Percentiles rank a stretch among this genome's conserved stretches.
Conservation (phyloP, 2,329 filamentous ascomycete genomes). For the Claviceps pazoutovae region DNA sequence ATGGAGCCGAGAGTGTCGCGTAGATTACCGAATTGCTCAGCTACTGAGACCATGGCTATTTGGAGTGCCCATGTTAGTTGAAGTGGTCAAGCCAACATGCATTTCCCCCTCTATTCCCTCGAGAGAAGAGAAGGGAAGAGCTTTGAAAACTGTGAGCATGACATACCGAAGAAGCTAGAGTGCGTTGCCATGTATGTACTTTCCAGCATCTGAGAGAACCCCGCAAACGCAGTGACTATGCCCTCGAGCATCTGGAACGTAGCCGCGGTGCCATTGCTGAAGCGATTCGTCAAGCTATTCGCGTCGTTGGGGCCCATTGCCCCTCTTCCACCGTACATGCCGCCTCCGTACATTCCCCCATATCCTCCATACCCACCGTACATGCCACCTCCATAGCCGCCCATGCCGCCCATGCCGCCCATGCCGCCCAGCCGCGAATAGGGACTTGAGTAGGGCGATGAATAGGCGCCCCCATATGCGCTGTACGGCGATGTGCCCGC, state of each 20-base stretch:
- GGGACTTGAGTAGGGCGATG: slow-evolving; percentile 25
- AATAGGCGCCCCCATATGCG: slow-evolving; percentile 25
- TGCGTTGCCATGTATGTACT: slow-evolving; percentile 99
- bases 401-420: slow-evolving; percentile 23
- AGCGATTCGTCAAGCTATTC: slow-evolving; percentile 87
- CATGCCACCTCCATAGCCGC: slow-evolving; percentile 25
- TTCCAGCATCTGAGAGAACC: slow-evolving; percentile 97
- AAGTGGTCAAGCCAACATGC: too few species aligned
- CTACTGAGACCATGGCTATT: slow-evolving; percentile 90
- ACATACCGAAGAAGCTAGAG: slow-evolving; percentile 90
- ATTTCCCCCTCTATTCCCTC: not conserved
- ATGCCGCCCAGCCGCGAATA: slow-evolving; percentile 35
- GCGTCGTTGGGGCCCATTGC: slow-evolving; percentile 58
- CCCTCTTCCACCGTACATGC: slow-evolving; percentile 27
- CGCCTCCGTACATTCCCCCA: slow-evolving; percentile 23
- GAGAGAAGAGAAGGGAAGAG: not conserved
- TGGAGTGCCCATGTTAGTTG: not conserved
- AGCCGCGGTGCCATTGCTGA: slow-evolving; percentile 86
- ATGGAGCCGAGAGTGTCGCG: slow-evolving; percentile 88
- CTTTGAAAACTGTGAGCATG: slow-evolving; percentile 20
- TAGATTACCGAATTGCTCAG: slow-evolving; percentile 89
- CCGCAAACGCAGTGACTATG: slow-evolving; percentile 89
- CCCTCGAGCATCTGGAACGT: slow-evolving; percentile 98
- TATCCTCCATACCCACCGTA: slow-evolving; percentile 27
- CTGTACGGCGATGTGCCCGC: slow-evolving; percentile 40